A percentile compares a stretch with the other conserved stretches of the same genome.
phyloP scores from a whole-genome alignment of 2,329 filamentous ascomycete species.

The Trichophyton mentagrophytes region DNA sequence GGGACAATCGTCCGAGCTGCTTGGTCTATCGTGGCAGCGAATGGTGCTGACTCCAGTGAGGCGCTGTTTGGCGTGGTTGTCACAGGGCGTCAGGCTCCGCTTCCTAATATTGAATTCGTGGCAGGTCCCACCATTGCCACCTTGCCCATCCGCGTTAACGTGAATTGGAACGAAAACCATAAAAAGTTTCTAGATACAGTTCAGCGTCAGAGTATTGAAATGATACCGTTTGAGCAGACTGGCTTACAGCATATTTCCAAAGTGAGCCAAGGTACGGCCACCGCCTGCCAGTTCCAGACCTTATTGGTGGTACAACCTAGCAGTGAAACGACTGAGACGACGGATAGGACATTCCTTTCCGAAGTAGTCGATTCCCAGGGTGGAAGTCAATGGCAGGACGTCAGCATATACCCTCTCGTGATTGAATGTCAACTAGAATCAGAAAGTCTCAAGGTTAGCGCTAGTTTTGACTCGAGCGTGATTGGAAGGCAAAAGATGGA shows the following conservation, averaged over 20 bases:
- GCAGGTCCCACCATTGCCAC: constrained; percentile 30
- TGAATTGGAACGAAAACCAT: constrained; percentile 13
- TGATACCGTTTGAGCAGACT: constrained; percentile 47
- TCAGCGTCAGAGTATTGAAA: constrained; percentile 39
- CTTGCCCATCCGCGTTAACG: constrained; percentile 24
- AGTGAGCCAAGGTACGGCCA: constrained; percentile 34
- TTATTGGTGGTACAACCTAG: constrained; percentile 24
- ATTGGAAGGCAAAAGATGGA: constrained; percentile 1
- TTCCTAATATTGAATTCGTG: constrained; percentile 26
- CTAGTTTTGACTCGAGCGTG: neutral
- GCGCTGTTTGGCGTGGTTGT: constrained; percentile 29
- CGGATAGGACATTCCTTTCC: neutral
- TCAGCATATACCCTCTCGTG: neutral
- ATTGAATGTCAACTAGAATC: neutral
- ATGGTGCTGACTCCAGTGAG: constrained; percentile 24
- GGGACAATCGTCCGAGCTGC: constrained; percentile 16
- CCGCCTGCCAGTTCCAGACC: constrained; percentile 31
- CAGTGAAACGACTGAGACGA: neutral
- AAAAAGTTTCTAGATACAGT: constrained; percentile 33
- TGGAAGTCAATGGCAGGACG: neutral
- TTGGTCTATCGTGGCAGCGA: constrained; percentile 25
- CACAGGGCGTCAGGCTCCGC: constrained; percentile 27
- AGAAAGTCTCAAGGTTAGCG: neutral
- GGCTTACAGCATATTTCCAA: constrained; percentile 37
- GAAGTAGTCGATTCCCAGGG: neutral